These are phyloP conservation scores for Tulasnella sp. DNA, from an alignment of 768 basidiomycete species.

Conservation along the genomic window DNA sequence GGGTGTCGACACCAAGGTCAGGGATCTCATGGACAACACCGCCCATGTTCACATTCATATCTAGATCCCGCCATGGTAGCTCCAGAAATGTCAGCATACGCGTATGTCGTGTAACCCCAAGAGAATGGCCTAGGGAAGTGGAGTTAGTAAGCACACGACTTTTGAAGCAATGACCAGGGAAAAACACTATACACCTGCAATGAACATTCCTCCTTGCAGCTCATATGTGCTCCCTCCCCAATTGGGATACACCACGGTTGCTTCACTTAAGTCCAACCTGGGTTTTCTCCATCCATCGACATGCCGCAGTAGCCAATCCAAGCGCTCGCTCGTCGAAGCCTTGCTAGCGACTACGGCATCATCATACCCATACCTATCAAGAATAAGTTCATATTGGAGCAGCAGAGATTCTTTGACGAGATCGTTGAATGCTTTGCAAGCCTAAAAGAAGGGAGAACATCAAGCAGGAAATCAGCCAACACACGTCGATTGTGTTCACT, in stretches of 20 bases:
- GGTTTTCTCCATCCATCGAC: not conserved
- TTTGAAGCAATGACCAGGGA: not conserved
- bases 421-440: too few relatives aligned
- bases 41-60: not conserved
- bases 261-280: not conserved
- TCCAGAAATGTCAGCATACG: not conserved
- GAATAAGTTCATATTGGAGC: not conserved
- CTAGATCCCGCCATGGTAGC: conserved; percentile 1
- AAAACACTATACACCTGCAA: not conserved
- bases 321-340: not conserved
- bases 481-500: too few relatives aligned
- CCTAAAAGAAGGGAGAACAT: too few relatives aligned
- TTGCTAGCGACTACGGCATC: not conserved
- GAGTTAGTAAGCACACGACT: too few relatives aligned
- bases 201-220: conserved; percentile 7
- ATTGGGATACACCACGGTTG: not conserved
- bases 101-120: not conserved
- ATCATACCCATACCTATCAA: not conserved
- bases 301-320: not conserved
- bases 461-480: too few relatives aligned
- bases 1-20: conserved; percentile 2
- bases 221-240: conserved; percentile 7
- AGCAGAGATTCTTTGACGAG: not conserved
- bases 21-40: not conserved
- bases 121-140: too few relatives aligned